Evolutionary conservation across 257 asterid genomes (phyloP).

Genomic region (Nemophila menziesii): DNA sequence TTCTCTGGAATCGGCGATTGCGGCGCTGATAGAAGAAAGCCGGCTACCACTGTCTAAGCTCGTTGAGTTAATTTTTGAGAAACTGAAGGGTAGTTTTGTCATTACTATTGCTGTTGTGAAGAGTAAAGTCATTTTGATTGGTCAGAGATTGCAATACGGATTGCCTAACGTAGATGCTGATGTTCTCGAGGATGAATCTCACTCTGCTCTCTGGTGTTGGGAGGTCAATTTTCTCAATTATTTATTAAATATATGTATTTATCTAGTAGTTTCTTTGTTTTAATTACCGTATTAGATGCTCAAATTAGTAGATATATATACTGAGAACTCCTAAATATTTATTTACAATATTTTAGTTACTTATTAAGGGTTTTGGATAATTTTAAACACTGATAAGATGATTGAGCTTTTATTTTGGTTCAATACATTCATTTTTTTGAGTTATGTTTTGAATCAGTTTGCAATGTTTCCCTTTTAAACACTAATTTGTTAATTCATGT

Average conservation of each 20-base stretch:
- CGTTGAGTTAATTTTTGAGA: conserved; percentile 49
- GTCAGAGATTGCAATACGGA: conserved; percentile 70
- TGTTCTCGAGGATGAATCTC: conserved; percentile 73
- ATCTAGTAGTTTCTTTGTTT: background rate
- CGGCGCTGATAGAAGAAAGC: conserved; percentile 72
- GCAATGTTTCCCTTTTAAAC: conserved; percentile 4
- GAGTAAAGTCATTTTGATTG: conserved; percentile 50
- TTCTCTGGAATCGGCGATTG: conserved; percentile 34
- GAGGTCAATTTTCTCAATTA: conserved; percentile 38
- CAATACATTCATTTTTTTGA: too few relatives aligned
- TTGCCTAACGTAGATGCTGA: conserved; percentile 57
- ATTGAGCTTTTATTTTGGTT: too few relatives aligned
- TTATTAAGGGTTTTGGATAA: too few relatives aligned
- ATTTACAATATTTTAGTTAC: too few relatives aligned
- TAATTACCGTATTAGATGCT: conserved; percentile 4
- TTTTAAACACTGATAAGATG: too few relatives aligned
- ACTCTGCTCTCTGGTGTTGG: conserved; percentile 84
- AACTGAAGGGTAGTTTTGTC: conserved; percentile 24
- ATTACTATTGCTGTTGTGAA: conserved; percentile 52
- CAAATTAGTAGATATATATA: too few relatives aligned
- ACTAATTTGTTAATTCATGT: too few relatives aligned
- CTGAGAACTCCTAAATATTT: too few relatives aligned
- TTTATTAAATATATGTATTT: background rate
- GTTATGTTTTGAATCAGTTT: too few relatives aligned
- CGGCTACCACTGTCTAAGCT: conserved; percentile 58